Base-by-base conservation (phyloP, 306 rosid species). In the Betula pendula region DNA sequence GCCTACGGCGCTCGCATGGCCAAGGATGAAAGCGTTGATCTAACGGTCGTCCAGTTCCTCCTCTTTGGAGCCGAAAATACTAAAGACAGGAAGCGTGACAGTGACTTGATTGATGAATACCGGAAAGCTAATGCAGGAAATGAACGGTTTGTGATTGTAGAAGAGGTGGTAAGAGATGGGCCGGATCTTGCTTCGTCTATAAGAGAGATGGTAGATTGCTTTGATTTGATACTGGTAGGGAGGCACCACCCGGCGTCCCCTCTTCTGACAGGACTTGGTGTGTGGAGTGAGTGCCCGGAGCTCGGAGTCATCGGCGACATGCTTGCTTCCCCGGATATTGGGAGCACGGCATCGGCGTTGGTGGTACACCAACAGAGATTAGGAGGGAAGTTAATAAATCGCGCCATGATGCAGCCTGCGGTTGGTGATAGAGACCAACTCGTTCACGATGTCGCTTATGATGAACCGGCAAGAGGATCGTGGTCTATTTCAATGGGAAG, bases 251-350 rank as follows among this genome's bases (percentile, higher is more conserved):
- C 71, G 48, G 84, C 83, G 0, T 67, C 84, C 5, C 74, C 58
- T 0, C 35, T 92, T 74, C 76, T 92, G 14, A 6, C 67, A 0
- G 93, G 91, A 27, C 86, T 87, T 59, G 86, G 84, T 4, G 75
- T 75, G 15, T 92, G 97, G 93, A 79, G 85, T 72, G 96, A 90
- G 77, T 90, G 92, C 69, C 86, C 87, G 0, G 96, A 90, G 82
- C 74, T 88, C 0, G 97, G 93, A 17, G 72, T 81, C 10, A 17
- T 92, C 17, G 97, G 93, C 7, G 96, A 92, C 48, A 88, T 92
- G 91, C 79, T 92, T 24, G 84, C 92, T 40, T 85, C 96, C n/a
- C 69, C 73, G 19, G 92, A 88, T 63, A 80, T 82, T 49, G 58
- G 49, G 3, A 84, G 83, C n/a, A 77, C 87, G n/a, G 84, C 91